These are phyloP conservation scores for Fomitiporia mediterranea DNA, from an alignment of 1,284 basidiomycete genomes.

Conservation along the genomic window DNA sequence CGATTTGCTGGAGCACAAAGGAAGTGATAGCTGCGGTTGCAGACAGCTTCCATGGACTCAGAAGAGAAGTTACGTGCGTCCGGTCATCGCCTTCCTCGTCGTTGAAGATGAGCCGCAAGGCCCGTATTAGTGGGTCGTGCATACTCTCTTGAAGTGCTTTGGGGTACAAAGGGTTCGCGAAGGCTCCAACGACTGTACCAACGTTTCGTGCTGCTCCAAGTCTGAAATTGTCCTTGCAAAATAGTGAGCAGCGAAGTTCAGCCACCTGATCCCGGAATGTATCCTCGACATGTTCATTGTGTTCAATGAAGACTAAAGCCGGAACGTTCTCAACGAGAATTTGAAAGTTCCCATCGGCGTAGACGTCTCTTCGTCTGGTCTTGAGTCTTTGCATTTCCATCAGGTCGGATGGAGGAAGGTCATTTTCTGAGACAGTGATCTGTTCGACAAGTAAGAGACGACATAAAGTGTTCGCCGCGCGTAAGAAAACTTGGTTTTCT, in stretches of 20 bases:
- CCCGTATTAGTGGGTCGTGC: conserved; percentile 60
- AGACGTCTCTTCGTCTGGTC: conserved; percentile 62
- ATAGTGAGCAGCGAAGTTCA: conserved; percentile 52
- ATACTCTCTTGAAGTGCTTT: conserved; percentile 45
- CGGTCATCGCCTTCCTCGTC: conserved; percentile 36
- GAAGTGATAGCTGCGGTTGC: conserved; percentile 75
- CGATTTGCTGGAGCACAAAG: conserved; percentile 66
- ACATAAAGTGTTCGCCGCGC: conserved; percentile 58
- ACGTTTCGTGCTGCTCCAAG: conserved; percentile 69
- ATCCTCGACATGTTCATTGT: conserved; percentile 47
- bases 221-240: conserved; percentile 57
- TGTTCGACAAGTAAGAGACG: conserved; percentile 50
- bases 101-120: conserved; percentile 56
- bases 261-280: conserved; percentile 43
- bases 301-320: conserved; percentile 62
- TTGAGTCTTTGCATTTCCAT: conserved; percentile 62
- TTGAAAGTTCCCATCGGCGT: conserved; percentile 58
- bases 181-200: conserved; percentile 59
- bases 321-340: conserved; percentile 59
- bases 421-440: conserved; percentile 24
- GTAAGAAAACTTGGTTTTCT: conserved; percentile 46
- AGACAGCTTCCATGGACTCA: conserved; percentile 78
- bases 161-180: conserved; percentile 56
- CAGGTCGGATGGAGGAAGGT: conserved; percentile 45
- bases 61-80: conserved; percentile 45